phyloP scores from a whole-genome alignment of 2,329 filamentous ascomycete genomes.

The Fusarium pilosicola region DNA sequence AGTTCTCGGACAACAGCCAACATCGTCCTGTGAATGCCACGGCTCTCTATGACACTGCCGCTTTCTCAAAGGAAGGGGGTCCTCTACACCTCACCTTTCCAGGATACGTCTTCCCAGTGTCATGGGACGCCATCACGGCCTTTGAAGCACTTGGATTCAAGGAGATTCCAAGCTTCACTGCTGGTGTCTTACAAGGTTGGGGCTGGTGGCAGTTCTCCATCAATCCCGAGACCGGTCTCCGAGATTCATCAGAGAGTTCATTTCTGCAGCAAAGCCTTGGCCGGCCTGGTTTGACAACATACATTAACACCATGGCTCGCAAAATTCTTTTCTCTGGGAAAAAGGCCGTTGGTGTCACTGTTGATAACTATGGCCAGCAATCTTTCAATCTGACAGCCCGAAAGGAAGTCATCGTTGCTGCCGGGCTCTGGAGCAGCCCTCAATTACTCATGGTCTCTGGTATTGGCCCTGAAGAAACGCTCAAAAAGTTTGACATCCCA shows the following conservation, averaged over 20 bases:
- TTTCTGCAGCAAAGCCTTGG: neutral
- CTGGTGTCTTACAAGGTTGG: slow-evolving; percentile 7
- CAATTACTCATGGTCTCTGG: slow-evolving; percentile 2
- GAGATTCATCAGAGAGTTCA: slow-evolving; percentile 1
- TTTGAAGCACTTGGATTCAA: slow-evolving; percentile 8
- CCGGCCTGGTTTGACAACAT: neutral
- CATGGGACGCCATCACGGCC: neutral
- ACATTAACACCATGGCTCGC: neutral
- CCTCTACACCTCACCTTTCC: neutral
- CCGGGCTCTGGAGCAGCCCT: neutral
- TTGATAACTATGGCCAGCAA: neutral
- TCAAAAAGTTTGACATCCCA: neutral
- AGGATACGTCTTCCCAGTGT: neutral
- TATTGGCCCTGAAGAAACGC: neutral
- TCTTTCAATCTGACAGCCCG: neutral
- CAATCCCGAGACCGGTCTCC: slow-evolving; percentile 7
- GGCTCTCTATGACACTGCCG: neutral
- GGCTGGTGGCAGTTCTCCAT: slow-evolving; percentile 18
- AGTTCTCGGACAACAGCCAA: neutral
- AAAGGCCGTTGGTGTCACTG: neutral
- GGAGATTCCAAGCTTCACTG: slow-evolving; percentile 6
- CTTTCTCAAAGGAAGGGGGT: neutral
- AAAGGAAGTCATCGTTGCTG: slow-evolving; percentile 2
- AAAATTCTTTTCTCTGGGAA: neutral
- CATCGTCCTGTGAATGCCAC: neutral